Evolutionary conservation across 2,329 filamentous ascomycete species (phyloP).

Genomic region (Teratosphaeria zuluensis): DNA sequence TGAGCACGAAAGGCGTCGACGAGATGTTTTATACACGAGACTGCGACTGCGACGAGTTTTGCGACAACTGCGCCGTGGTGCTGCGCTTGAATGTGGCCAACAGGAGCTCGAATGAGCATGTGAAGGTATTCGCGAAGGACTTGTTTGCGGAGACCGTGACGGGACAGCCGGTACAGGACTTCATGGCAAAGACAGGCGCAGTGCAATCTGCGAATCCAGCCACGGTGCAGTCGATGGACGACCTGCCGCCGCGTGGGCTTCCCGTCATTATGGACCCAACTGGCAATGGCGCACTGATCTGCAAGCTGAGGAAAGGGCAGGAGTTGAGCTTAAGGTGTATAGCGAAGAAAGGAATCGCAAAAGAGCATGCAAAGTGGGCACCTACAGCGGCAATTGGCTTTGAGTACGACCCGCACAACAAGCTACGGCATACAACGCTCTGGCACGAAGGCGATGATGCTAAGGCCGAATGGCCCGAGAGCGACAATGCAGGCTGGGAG

Average conservation of each 20-base stretch:
- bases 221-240: constrained; percentile 56
- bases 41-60: constrained; percentile 94
- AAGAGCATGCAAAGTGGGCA: constrained; percentile 98
- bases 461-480: constrained; percentile 24
- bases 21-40: constrained; percentile 79
- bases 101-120: constrained; percentile 71
- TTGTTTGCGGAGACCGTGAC: constrained; percentile 56
- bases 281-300: constrained; percentile 72
- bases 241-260: constrained; percentile 48
- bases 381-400: constrained; percentile 88
- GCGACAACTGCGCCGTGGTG: constrained; percentile 80
- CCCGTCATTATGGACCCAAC: constrained; percentile 79
- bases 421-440: constrained; percentile 79
- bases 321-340: constrained; percentile 85
- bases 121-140: constrained; percentile 90
- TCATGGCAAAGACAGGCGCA: not conserved
- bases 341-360: constrained; percentile 96
- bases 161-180: constrained; percentile 54
- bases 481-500: constrained; percentile 63
- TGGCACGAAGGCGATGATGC: constrained; percentile 80
- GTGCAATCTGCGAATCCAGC: not conserved
- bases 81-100: constrained; percentile 64
- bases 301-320: constrained; percentile 81
- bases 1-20: constrained; percentile 75
- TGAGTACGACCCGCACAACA: constrained; percentile 97